phyloP scores from a whole-genome alignment of 768 basidiomycete species.

The Boletus eberwhitei region DNA sequence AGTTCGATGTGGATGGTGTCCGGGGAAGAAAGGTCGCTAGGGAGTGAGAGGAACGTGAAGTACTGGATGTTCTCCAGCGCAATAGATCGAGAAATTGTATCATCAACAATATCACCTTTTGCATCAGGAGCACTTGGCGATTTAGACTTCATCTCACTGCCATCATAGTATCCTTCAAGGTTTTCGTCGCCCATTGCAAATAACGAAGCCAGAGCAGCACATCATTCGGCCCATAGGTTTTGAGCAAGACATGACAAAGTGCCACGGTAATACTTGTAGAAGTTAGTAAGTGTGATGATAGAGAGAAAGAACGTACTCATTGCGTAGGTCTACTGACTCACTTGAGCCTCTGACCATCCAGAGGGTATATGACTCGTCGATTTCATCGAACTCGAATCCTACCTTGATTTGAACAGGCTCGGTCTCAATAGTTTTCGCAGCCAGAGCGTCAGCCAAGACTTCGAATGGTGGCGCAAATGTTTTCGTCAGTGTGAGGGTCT shows the following conservation, averaged over 20 bases:
- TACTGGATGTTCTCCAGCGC: not conserved
- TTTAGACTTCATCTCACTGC: not conserved
- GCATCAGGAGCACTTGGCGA: not conserved
- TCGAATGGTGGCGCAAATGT: slow-evolving; percentile 4
- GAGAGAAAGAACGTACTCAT: slow-evolving; percentile 3
- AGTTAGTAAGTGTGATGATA: not conserved
- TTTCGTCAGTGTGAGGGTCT: slow-evolving; percentile 1
- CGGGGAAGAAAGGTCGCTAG: not conserved
- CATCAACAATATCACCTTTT: not conserved
- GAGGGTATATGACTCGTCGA: not conserved
- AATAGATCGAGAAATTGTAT: not conserved
- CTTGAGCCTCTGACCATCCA: slow-evolving; percentile 2
- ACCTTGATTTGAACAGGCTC: not conserved
- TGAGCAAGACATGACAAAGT: slow-evolving; percentile 7
- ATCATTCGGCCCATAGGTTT: slow-evolving; percentile 6
- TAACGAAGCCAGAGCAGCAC: slow-evolving; percentile 10
- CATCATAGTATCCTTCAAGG: not conserved
- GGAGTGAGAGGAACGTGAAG: not conserved
- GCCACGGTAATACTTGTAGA: not conserved
- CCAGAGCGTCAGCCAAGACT: not conserved
- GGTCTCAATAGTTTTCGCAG: not conserved
- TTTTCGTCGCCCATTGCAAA: slow-evolving; percentile 1
- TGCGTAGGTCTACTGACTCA: not conserved
- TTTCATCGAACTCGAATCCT: not conserved
- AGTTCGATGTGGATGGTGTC: not conserved